phyloP scores from a whole-genome alignment of 2,329 filamentous ascomycete species.

The Fusarium dimerum region DNA sequence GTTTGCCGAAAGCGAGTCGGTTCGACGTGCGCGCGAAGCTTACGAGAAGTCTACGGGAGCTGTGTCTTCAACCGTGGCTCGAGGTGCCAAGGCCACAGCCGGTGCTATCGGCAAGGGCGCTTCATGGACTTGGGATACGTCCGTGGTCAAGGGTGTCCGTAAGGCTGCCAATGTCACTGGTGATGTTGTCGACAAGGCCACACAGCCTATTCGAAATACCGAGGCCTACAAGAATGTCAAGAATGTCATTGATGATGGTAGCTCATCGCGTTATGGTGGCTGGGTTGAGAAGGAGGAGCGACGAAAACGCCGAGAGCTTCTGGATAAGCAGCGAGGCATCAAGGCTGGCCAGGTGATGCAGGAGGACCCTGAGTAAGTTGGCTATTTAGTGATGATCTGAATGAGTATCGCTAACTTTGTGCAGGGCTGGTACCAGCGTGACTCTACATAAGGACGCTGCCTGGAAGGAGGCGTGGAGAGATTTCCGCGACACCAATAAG shows the following conservation, averaged over 20 bases:
- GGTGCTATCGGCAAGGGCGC: conserved; percentile 87
- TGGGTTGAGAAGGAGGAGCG: conserved; percentile 98
- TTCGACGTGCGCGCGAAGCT: conserved; percentile 81
- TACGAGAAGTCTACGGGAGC: conserved; percentile 86
- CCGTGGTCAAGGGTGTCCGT: conserved; percentile 86
- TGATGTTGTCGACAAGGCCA: conserved; percentile 89
- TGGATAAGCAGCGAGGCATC: conserved; percentile 62
- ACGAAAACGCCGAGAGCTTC: conserved; percentile 71
- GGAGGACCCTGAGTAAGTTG: conserved; percentile 83
- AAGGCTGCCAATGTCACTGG: conserved; percentile 85
- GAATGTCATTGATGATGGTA: conserved; percentile 94
- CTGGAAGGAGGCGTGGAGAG: conserved; percentile 98
- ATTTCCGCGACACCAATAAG: conserved; percentile 88
- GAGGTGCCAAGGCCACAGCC: conserved; percentile 82
- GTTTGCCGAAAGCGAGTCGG: conserved; percentile 89
- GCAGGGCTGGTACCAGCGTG: conserved; percentile 87
- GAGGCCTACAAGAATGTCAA: conserved; percentile 95
- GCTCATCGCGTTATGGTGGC: conserved; percentile 91
- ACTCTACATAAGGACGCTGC: conserved; percentile 95
- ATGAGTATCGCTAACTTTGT: conserved; percentile 31
- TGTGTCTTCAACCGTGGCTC: conserved; percentile 75
- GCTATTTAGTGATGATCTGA: background rate
- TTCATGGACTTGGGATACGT: conserved; percentile 95
- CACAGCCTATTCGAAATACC: conserved; percentile 88
- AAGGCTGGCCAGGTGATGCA: conserved; percentile 61